Percentiles rank a stretch among this genome's conserved stretches.
These are phyloP conservation scores for Radiomyces spectabilis DNA, from an alignment of 192 early-diverging fungal species.

Conservation along the genomic window DNA sequence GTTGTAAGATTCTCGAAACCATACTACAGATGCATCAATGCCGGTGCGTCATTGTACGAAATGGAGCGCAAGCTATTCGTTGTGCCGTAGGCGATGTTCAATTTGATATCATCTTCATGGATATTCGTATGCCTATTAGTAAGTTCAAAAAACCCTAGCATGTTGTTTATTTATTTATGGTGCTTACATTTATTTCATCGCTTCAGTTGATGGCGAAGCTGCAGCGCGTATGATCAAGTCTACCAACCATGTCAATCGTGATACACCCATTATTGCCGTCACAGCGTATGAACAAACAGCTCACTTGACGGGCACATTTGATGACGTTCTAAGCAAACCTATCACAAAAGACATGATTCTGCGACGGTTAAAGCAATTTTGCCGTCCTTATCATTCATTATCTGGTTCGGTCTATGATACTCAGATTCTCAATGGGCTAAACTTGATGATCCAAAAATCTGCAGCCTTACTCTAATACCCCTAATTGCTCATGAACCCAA, in stretches of 20 bases:
- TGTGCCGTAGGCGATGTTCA: conserved; percentile 82
- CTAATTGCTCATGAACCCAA: too few relatives aligned
- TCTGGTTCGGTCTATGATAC: too few relatives aligned
- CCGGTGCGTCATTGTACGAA: conserved; percentile 77
- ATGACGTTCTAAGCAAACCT: conserved; percentile 67
- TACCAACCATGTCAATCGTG: conserved; percentile 77
- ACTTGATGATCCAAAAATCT: too few relatives aligned
- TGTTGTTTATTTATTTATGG: conserved; percentile 7
- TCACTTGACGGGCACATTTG: conserved; percentile 40
- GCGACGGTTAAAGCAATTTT: conserved; percentile 34
- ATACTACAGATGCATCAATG: conserved; percentile 68
- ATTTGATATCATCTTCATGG: conserved; percentile 94
- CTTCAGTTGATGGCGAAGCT: conserved; percentile 79
- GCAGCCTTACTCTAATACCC: too few relatives aligned
- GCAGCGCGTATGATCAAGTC: conserved; percentile 94
- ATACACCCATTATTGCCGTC: conserved; percentile 77
- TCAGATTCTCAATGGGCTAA: too few relatives aligned
- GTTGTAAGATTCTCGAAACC: conserved; percentile 86
- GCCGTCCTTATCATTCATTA: too few relatives aligned
- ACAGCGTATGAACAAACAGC: conserved; percentile 63
- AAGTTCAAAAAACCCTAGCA: too few relatives aligned
- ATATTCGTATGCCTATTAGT: conserved; percentile 89
- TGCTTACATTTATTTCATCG: too few relatives aligned
- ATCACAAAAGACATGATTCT: conserved; percentile 56
- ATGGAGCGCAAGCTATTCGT: conserved; percentile 87